Evolutionary conservation across 2,329 filamentous ascomycete species (phyloP).

Genomic region (Claviceps digitariae): DNA sequence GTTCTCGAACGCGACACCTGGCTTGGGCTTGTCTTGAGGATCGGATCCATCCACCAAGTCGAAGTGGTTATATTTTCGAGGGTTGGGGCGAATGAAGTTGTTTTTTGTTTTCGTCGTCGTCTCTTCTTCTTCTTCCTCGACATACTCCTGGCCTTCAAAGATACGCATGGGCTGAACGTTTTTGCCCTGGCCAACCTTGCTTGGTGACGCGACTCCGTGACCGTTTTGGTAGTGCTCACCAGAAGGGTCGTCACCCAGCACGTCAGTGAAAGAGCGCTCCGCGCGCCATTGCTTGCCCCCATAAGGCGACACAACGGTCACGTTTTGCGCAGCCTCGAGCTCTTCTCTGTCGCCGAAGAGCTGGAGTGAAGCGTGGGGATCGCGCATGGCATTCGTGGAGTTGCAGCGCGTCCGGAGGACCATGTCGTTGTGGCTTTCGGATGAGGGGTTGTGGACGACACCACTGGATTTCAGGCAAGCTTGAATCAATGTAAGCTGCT

Average conservation of each 20-base stretch:
- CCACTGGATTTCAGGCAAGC: constrained; percentile 40
- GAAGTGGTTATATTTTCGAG: constrained; percentile 76
- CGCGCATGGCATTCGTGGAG: constrained; percentile 41
- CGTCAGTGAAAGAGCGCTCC: constrained; percentile 60
- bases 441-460: constrained; percentile 16
- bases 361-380: constrained; percentile 57
- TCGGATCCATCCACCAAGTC: constrained; percentile 59
- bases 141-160: constrained; percentile 40
- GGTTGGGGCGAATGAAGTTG: constrained; percentile 48
- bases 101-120: constrained; percentile 30
- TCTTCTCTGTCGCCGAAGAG: constrained; percentile 61
- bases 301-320: constrained; percentile 44
- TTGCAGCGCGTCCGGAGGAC: constrained; percentile 34
- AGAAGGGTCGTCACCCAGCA: constrained; percentile 43
- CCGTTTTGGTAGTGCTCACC: constrained; percentile 27
- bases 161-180: constrained; percentile 50
- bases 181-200: constrained; percentile 40
- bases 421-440: constrained; percentile 23
- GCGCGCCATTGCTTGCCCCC: constrained; percentile 39
- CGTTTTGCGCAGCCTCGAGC: constrained; percentile 34
- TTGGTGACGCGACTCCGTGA: constrained; percentile 39
- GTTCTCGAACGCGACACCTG: constrained; percentile 27
- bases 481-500: constrained; percentile 67
- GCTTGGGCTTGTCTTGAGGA: constrained; percentile 30
- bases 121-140: constrained; percentile 25